Evolutionary conservation across 1,139 yeast genomes (phyloP).

Genomic region (Protomyces arabidopsidicola): DNA sequence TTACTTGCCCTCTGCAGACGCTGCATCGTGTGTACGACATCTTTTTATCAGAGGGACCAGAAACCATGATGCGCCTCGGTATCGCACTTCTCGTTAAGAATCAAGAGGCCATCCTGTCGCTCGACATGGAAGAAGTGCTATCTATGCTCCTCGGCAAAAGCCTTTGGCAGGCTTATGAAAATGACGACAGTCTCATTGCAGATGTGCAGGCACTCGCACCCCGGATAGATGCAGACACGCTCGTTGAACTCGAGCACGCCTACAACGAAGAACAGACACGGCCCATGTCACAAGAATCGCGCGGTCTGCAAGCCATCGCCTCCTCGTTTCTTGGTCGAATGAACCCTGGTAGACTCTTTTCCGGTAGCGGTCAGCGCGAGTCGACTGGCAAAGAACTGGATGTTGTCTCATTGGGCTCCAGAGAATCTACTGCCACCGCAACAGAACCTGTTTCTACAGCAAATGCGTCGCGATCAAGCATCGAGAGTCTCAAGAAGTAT

Average conservation of each 20-base stretch:
- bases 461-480: conserved; percentile 7
- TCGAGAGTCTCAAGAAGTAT: conserved; percentile 10
- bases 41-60: conserved; percentile 58
- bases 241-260: conserved; percentile 36
- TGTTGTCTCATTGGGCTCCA: neutral
- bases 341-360: conserved; percentile 18
- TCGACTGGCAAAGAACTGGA: conserved; percentile 1
- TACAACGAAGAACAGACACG: conserved; percentile 28
- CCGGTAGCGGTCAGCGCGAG: conserved; percentile 15
- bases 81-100: conserved; percentile 54
- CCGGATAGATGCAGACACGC: conserved; percentile 15
- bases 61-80: conserved; percentile 58
- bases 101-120: conserved; percentile 49
- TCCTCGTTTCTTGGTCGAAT: conserved; percentile 30
- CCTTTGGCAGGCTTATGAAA: conserved; percentile 47
- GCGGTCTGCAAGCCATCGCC: conserved; percentile 30
- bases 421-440: conserved; percentile 17
- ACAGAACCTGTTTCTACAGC: conserved; percentile 6
- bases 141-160: conserved; percentile 59
- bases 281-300: conserved; percentile 29
- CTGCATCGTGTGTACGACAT: conserved; percentile 53
- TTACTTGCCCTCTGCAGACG: conserved; percentile 55
- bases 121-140: conserved; percentile 56
- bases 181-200: conserved; percentile 46
- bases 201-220: conserved; percentile 37